Conservation (phyloP, 306 rosid genomes). For the Urtica urens region DNA sequence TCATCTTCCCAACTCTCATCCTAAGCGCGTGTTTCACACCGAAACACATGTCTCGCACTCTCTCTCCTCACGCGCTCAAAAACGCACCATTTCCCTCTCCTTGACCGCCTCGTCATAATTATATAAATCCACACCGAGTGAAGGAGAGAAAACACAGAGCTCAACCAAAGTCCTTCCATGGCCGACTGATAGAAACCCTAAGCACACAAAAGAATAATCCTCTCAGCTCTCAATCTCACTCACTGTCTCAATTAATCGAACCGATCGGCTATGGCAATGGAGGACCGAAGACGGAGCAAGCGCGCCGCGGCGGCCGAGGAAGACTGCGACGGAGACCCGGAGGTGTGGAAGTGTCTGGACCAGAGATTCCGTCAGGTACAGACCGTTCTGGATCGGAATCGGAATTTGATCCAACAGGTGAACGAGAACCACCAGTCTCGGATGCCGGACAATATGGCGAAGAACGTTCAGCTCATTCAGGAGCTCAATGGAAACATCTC, state of each 20-base stretch:
- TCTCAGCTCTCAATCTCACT: neutral
- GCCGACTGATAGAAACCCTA: neutral
- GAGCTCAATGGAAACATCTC: slow-evolving; percentile 73
- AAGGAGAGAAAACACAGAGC: neutral
- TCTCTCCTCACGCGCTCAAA: neutral
- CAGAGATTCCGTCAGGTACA: slow-evolving; percentile 67
- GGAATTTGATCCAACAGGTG: slow-evolving; percentile 65
- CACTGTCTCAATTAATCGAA: neutral
- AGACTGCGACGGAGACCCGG: slow-evolving; percentile 27
- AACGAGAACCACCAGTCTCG: slow-evolving; percentile 77
- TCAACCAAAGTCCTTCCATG: too few relatives aligned
- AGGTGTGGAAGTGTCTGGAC: slow-evolving; percentile 51
- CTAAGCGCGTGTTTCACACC: neutral
- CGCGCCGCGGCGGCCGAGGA: slow-evolving; percentile 23
- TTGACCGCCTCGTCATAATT: neutral
- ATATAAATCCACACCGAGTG: neutral
- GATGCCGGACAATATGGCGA: slow-evolving; percentile 60
- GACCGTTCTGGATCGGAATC: slow-evolving; percentile 66
- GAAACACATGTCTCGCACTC: neutral
- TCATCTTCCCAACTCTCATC: neutral
- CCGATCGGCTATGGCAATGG: slow-evolving; percentile 16
- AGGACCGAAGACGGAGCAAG: slow-evolving; percentile 18
- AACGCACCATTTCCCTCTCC: neutral
- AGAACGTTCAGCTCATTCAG: slow-evolving; percentile 66
- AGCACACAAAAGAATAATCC: too few relatives aligned